Evolutionary conservation across 1,284 basidiomycete species (phyloP).

Genomic region (Megacollybia platyphylla): DNA sequence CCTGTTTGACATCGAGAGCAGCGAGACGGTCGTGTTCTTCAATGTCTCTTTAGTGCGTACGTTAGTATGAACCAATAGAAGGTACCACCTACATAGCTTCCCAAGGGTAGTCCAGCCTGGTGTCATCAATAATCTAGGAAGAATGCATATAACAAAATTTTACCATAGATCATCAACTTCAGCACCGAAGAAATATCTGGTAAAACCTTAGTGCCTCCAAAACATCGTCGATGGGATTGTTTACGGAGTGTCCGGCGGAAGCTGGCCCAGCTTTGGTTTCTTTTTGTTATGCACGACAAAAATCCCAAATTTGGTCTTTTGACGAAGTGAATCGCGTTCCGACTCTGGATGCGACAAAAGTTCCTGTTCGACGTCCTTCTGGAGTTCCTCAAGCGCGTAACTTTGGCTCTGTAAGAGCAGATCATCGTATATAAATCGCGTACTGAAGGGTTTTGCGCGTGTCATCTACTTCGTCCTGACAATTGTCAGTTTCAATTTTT

Average conservation of each 20-base stretch:
- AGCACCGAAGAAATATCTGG: conserved; percentile 57
- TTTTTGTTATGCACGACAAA: conserved; percentile 96
- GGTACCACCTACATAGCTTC: conserved; percentile 48
- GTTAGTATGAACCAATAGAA: conserved; percentile 1
- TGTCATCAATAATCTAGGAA: conserved; percentile 1
- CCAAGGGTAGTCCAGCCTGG: conserved; percentile 79
- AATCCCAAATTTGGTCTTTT: conserved; percentile 67
- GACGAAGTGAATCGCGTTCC: conserved; percentile 57
- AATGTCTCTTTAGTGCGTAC: conserved; percentile 40
- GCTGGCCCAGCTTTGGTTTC: conserved; percentile 68
- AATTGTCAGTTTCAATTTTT: neutral
- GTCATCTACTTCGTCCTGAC: conserved; percentile 88
- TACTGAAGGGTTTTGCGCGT: conserved; percentile 82
- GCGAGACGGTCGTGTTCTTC: conserved; percentile 66
- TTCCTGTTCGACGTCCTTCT: conserved; percentile 76
- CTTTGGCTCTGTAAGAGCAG: conserved; percentile 21
- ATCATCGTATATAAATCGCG: conserved; percentile 11
- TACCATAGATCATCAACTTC: conserved; percentile 58
- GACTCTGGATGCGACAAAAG: conserved; percentile 48
- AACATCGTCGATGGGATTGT: neutral
- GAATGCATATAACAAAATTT: conserved; percentile 8
- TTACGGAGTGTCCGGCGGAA: conserved; percentile 58
- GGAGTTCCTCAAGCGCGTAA: conserved; percentile 79
- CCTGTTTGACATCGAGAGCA: conserved; percentile 14
- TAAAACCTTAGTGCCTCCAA: conserved; percentile 1